Evolutionary conservation across 768 basidiomycete species (phyloP).

Genomic region (Tylopilus subfusipes): DNA sequence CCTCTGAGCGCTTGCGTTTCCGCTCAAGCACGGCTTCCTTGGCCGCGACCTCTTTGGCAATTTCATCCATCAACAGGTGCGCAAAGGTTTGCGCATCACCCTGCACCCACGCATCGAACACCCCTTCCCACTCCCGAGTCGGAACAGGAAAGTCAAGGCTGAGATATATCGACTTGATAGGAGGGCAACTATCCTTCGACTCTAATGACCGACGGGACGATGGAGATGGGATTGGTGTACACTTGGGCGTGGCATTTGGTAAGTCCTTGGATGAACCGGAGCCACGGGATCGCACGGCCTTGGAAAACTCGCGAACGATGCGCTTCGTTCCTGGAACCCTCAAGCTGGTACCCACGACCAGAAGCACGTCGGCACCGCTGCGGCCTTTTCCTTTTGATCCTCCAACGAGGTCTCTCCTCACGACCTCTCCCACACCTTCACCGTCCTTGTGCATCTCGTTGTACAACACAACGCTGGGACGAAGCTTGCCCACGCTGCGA

Average conservation of each 20-base stretch:
- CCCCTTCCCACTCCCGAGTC: slow-evolving; percentile 81
- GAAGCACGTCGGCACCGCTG: slow-evolving; percentile 73
- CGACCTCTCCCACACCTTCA: slow-evolving; percentile 80
- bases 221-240: slow-evolving; percentile 42
- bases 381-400: slow-evolving; percentile 62
- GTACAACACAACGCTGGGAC: slow-evolving; percentile 88
- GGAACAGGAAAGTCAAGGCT: slow-evolving; percentile 87
- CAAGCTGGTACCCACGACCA: slow-evolving; percentile 89
- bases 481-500: slow-evolving; percentile 72
- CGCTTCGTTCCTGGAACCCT: slow-evolving; percentile 88
- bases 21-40: slow-evolving; percentile 55
- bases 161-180: slow-evolving; percentile 71
- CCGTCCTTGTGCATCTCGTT: slow-evolving; percentile 87
- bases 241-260: slow-evolving; percentile 21
- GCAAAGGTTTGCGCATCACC: slow-evolving; percentile 86
- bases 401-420: slow-evolving; percentile 77
- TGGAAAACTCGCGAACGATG: slow-evolving; percentile 85
- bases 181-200: slow-evolving; percentile 45
- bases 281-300: slow-evolving; percentile 61
- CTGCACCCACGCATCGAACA: slow-evolving; percentile 88
- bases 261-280: slow-evolving; percentile 34
- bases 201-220: slow-evolving; percentile 40
- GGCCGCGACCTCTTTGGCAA: slow-evolving; percentile 50
- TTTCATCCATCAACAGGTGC: slow-evolving; percentile 51
- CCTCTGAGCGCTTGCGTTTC: slow-evolving; percentile 56